Evolutionary conservation across 225 moss, liverwort and hornwort species (phyloP).

Genomic region (Anthoceros angustus): DNA sequence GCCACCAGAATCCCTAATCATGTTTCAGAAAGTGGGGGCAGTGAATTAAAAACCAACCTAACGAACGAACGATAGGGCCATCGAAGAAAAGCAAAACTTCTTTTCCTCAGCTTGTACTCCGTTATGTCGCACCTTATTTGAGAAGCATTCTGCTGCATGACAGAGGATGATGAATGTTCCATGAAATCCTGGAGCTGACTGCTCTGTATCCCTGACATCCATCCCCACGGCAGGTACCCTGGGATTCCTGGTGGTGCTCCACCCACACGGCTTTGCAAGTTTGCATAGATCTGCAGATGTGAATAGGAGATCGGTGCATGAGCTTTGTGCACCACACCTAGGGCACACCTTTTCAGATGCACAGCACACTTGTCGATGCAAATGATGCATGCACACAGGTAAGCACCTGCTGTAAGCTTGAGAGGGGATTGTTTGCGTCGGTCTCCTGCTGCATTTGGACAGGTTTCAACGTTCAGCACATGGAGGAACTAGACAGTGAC

Average conservation of each 20-base stretch:
- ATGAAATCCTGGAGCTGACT: conserved; percentile 1
- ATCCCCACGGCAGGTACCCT: neutral
- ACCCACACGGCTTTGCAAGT: neutral
- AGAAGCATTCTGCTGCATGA: neutral
- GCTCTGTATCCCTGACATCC: conserved; percentile 1
- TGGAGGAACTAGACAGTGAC: neutral
- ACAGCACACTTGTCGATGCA: too few species aligned
- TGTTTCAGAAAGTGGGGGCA: neutral
- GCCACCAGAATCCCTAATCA: neutral
- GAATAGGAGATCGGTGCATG: too few species aligned
- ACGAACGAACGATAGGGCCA: too few species aligned
- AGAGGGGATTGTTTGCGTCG: neutral
- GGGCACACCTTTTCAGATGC: neutral
- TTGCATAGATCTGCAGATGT: neutral
- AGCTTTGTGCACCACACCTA: too few species aligned
- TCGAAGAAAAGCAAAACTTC: too few species aligned
- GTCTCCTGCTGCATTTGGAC: neutral
- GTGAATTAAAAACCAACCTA: too few species aligned
- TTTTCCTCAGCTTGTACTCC: neutral
- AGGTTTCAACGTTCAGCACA: neutral
- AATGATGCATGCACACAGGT: neutral
- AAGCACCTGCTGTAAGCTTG: neutral
- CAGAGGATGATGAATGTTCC: neutral
- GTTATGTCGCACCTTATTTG: neutral
- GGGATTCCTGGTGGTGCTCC: neutral